Evolutionary conservation across 2,329 filamentous ascomycete species (phyloP).

Genomic region (Cladorrhinum sp.): DNA sequence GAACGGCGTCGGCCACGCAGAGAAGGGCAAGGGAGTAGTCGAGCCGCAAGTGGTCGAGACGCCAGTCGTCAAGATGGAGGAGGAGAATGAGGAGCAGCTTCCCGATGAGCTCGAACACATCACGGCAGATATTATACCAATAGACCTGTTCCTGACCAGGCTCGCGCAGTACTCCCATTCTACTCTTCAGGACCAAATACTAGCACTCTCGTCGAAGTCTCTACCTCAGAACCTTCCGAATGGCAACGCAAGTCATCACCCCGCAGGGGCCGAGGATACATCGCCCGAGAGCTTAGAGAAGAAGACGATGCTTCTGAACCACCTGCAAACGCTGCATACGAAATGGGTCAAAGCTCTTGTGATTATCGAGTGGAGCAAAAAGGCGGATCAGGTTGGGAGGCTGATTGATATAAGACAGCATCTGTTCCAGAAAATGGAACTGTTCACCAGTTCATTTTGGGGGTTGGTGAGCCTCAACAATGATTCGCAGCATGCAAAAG

Average conservation of each 20-base stretch:
- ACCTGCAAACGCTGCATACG: conserved; percentile 73
- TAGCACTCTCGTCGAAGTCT: conserved; percentile 66
- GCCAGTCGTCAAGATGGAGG: conserved; percentile 46
- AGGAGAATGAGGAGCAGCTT: conserved; percentile 41
- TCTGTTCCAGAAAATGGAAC: conserved; percentile 59
- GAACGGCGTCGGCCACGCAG: conserved; percentile 41
- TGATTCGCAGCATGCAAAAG: conserved; percentile 66
- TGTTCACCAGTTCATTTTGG: conserved; percentile 59
- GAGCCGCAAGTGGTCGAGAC: conserved; percentile 23
- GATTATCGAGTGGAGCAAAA: conserved; percentile 83
- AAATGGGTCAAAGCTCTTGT: conserved; percentile 94
- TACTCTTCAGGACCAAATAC: conserved; percentile 67
- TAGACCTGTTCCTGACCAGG: conserved; percentile 71
- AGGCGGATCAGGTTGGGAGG: conserved; percentile 74
- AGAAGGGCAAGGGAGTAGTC: conserved; percentile 33
- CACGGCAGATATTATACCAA: conserved; percentile 69
- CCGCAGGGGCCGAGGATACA: conserved; percentile 49
- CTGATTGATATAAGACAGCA: conserved; percentile 84
- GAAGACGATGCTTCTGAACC: conserved; percentile 71
- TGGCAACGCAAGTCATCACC: conserved; percentile 43
- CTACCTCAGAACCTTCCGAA: conserved; percentile 52
- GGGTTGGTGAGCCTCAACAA: conserved; percentile 70
- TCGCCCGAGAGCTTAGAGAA: conserved; percentile 68
- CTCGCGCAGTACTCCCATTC: conserved; percentile 82
- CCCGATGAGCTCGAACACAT: conserved; percentile 68